Evolutionary conservation across 2,329 filamentous ascomycete genomes (phyloP), one percentile per base, ranked within the genome.

Genomic region (Trichophyton mentagrophytes): DNA sequence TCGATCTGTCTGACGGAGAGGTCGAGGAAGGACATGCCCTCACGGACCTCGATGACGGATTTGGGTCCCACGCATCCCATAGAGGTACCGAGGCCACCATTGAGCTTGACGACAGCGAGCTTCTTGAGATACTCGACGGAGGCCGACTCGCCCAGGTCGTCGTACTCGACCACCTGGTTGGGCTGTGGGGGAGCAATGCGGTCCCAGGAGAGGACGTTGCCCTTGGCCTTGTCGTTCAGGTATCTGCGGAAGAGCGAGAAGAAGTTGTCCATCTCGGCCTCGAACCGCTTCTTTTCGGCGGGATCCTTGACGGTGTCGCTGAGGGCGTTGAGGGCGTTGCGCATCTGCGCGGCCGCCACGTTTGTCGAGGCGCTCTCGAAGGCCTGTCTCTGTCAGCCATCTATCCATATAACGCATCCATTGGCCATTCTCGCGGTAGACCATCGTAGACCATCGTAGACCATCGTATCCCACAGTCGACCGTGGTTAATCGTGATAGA

Each of bases 231-330:
- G 80, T 97, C 93, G 74, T 96, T 96, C 65, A 99, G 81, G 78
- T 96, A 99, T 78, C 93, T 86, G 73, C 93, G 88, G 87, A 99
- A 99, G 64, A 99, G 87, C 64, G 90, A 87, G 74, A 99, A 99
- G 83, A 99, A 99, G 85, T 99, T 99, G 84, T 99, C 93, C 91
- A 96, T 97, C 79, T 99, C 92, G 3, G 91, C 95, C 80, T 97
- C 92, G 76, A 97, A 97, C 67, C 95, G 85, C 89, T 78, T 77
- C 80, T 84, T 85, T 73, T 84, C 80, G 36, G 74, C 79, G 61
- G 87, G 82, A 73, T 97, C 90, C 70, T 85, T 83, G 73, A 96
- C 91, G 8, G 87, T 88, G 79, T 99, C 93, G 69, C 89, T 83
- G 65, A 99, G 87, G 75, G 87, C 86, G 75, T 96, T 97, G 74